These are phyloP conservation scores for Orbilia javanica DNA, from an alignment of 2,329 filamentous ascomycete genomes.

Conservation along the genomic window DNA sequence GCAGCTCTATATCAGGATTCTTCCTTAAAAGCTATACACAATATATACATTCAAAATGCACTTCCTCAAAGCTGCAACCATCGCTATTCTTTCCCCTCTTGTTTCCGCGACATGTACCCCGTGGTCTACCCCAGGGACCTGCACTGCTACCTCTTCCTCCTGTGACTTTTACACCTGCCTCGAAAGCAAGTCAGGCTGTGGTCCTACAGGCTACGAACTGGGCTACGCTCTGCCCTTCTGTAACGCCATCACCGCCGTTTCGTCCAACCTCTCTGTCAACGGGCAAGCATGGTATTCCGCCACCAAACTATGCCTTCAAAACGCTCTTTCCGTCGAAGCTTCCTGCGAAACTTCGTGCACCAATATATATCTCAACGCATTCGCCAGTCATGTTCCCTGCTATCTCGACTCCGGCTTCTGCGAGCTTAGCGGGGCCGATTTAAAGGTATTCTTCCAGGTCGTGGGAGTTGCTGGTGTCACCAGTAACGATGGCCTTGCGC, in stretches of 20 bases:
- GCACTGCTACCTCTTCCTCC: slow-evolving; percentile 34
- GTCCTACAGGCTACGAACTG: slow-evolving; percentile 28
- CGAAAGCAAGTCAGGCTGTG: slow-evolving; percentile 27
- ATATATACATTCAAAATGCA: slow-evolving; percentile 13
- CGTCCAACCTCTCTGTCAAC: slow-evolving; percentile 21
- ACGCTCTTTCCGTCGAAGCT: slow-evolving; percentile 35
- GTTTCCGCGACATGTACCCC: slow-evolving; percentile 26
- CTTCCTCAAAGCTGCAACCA: slow-evolving; percentile 13
- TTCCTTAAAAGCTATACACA: background rate
- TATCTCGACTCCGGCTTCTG: slow-evolving; percentile 40
- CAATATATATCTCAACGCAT: slow-evolving; percentile 42
- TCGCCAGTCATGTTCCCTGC: slow-evolving; percentile 46
- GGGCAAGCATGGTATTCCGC: slow-evolving; percentile 41
- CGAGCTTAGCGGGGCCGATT: slow-evolving; percentile 19
- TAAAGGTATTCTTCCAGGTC: slow-evolving; percentile 45
- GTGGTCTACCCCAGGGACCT: slow-evolving; percentile 41
- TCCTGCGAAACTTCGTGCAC: slow-evolving; percentile 33
- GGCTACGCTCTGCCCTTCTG: slow-evolving; percentile 47
- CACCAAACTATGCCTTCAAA: slow-evolving; percentile 48
- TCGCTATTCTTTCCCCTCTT: slow-evolving; percentile 16
- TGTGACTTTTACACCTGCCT: slow-evolving; percentile 42
- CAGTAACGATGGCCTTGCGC: slow-evolving; percentile 27
- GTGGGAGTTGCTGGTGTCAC: slow-evolving; percentile 34
- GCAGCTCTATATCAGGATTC: background rate
- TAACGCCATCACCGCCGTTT: slow-evolving; percentile 31